Base-by-base conservation (phyloP, 2,329 filamentous ascomycete species). In the Pseudocercospora vitis region DNA sequence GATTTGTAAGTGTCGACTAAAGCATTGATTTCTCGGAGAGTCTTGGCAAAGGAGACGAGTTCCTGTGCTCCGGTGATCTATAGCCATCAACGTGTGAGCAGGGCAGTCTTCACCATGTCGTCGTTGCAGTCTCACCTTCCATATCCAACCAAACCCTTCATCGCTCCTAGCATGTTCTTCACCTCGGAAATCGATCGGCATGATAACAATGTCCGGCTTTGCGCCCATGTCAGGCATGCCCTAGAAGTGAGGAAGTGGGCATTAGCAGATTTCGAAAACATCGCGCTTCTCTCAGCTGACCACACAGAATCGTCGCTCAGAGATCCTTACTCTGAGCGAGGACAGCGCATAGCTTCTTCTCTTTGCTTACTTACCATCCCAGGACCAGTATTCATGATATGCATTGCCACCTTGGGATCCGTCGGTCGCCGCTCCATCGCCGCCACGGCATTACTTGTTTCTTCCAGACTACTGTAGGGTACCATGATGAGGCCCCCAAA, bases 391-490 rank as follows among this genome's bases (percentile, higher is more conserved):
- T 65, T 65, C 33, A 63, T 53, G 33, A 70, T 59, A 19, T 66
- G 65, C 60, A 69, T 64, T 3, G 67, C 67, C 7, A 65, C 32
- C 32, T 64, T 65, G 11, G 67, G 66, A 50, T 71, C 68, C 1
- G 53, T 47, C 5, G 60, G 53, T 1, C 56, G 56, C 0, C 53
- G 52, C 8, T 60, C 58, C 53, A 68, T 65, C 1, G 52, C 57
- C 4, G 68, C 57, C 4, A 69, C 60, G 3, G 49, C 60, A 31
- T 57, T 62, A 1, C 65, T 60, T 5, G 58, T 56, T 12, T 57
- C 58, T 3, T 21, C 47, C 12, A 67, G 57, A 11, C 51, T 48
- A n/a, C 52, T 55, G 53, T 62, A 63, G 1, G 59, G 66, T 14
- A 61, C 50, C 7, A 53, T 52, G 4, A 66, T 47, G 14, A 65